Evolutionary conservation across 75 land plant genomes (phyloP).

Genomic region (Chamaecyparis obtusa): DNA sequence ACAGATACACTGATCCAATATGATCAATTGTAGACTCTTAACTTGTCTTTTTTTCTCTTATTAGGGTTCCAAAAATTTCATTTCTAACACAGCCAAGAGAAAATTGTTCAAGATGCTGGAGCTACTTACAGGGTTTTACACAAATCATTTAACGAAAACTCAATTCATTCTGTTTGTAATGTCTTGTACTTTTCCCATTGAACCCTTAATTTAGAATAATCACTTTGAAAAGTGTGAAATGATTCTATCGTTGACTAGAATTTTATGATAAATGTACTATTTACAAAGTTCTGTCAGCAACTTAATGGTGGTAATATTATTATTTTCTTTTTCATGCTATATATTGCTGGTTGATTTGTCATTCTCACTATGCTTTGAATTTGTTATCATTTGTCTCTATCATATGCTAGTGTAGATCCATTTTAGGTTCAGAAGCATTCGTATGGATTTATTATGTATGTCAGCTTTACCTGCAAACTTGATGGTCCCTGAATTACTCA

Average conservation of each 20-base stretch:
- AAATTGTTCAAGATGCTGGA: neutral
- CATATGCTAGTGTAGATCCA: neutral
- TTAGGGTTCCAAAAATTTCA: neutral
- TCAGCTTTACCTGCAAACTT: neutral
- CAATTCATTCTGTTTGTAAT: neutral
- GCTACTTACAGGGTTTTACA: neutral
- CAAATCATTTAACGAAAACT: neutral
- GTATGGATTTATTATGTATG: neutral
- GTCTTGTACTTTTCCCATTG: neutral
- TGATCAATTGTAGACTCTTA: no score
- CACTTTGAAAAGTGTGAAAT: neutral
- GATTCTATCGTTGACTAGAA: neutral
- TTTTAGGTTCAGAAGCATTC: neutral
- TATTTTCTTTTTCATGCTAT: neutral
- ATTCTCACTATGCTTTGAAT: neutral
- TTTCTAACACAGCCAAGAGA: neutral
- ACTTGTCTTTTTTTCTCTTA: neutral
- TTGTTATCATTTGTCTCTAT: neutral
- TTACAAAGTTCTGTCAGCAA: neutral
- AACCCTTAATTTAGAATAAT: neutral
- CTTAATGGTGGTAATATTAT: neutral
- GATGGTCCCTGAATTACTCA: neutral
- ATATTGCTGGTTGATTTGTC: neutral
- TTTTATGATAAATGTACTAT: neutral
- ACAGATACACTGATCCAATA: no score